Base-by-base conservation (phyloP, 352 stramenopile genomes). In the Phytopythium aichiense region DNA sequence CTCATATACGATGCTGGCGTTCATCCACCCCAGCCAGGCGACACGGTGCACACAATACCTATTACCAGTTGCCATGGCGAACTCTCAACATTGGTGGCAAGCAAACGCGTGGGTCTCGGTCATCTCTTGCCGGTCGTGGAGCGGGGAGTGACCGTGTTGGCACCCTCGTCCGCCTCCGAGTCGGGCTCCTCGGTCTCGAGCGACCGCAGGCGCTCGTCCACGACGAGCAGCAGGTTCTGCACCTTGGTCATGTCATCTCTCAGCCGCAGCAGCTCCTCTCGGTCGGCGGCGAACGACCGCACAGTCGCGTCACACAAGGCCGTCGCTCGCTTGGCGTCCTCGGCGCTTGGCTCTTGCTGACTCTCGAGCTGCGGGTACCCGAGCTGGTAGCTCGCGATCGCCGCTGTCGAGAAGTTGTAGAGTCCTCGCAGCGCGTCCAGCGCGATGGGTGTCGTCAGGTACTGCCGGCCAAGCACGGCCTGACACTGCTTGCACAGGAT, bases 401-500 rank as follows among this genome's bases (percentile, higher is more conserved):
- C 73, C n/a, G 73, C 81, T 12, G 82, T 91, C 20, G 74, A 74
- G 53, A 95, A 91, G 46, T 79, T 92, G 56, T 82, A 92, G 8
- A 89, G 72, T 12, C 76, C 79, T 23, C 86, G 77, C 43, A 93
- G 79, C 15, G 63, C 69, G 58, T 95, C 86, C 25, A 95, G 58
- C 28, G 60, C 53, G 42, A 77, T 60, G 7, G 85, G 74, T 2
- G 87, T 95, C 30, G 87, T 89, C 51, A 91, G 65, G 68, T 95
- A 94, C 60, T 80, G 79, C 49, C 83, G 78, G 7, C 86, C 86
- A 5, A 95, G 67, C 23, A 95, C 81, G 0, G 80, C 84, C 56
- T 93, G 81, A 57, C 86, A 95, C 64, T 95, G 84, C 28, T 79
- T 77, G 65, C 86, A 95, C 20, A 93, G 68, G 18, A 95, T 56